Base-by-base conservation (phyloP, 2,329 filamentous ascomycete genomes). In the Aciculosporium take region DNA sequence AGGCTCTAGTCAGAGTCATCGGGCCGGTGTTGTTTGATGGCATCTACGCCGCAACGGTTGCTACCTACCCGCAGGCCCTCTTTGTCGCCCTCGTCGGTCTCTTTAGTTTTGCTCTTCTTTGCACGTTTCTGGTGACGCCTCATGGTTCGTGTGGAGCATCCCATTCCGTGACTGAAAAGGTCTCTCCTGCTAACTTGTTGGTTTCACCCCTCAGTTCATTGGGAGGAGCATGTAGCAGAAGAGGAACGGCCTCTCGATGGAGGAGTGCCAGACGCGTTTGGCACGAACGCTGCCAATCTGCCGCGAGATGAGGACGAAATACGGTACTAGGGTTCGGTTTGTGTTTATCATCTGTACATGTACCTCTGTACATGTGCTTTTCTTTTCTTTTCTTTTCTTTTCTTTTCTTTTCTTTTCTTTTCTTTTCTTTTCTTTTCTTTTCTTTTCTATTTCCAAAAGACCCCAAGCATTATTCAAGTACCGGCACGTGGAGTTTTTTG, bases 11-110 rank as follows among this genome's bases (percentile, higher is more conserved):
- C 3, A 71, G 87, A 46, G 77, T 96, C 2, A 57, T 94, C 10
- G 79, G 82, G 1, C 91, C 91, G 0, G 72, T 85, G 0, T 55
- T 89, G 1, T 94, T 95, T 61, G 94, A 91, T 53, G 74, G 84
- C 5, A 75, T 96, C 8, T 98, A 94, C 57, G 82, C 81, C 12
- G 66, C 72, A 2, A 96, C 91, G 0, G 84, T 95, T 1, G 76
- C 72, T 17, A 76, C 64, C 1, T 89, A 83, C 49, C 78, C 85
- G 0, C 85, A 91, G 59, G 78, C 85, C 1, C 80, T 94, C 1
- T 95, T 95, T 57, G 74, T 93, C 7, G 74, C 83, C 38, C 61
- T 96, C 34, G 66, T 73, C 1, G 61, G 63, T 7, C 66, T 84
- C 0, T 94, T 94, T 56, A 72, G 64, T 1, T 20, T 79, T 7